These are phyloP conservation scores for Albifimbria verrucaria DNA, from an alignment of 2,329 filamentous ascomycete genomes.

Conservation along the genomic window DNA sequence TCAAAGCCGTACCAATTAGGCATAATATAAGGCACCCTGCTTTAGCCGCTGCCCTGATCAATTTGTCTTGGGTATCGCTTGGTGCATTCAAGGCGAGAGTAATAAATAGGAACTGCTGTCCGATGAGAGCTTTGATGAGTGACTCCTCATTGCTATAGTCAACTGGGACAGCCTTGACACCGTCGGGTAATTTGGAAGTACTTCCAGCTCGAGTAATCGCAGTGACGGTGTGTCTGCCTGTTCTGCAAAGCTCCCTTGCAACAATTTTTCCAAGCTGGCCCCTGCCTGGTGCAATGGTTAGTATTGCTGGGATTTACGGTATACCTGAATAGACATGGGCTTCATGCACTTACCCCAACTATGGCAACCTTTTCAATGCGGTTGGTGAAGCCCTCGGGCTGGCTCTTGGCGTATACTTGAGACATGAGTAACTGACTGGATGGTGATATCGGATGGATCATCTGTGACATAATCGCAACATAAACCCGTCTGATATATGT, in stretches of 20 bases:
- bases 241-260: constrained; percentile 36
- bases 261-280: constrained; percentile 38
- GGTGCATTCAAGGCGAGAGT: constrained; percentile 44
- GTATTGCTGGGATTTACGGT: background rate
- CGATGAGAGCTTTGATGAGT: constrained; percentile 46
- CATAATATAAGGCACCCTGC: constrained; percentile 54
- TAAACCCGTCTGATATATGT: no score
- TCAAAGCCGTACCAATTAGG: constrained; percentile 53
- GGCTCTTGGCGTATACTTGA: constrained; percentile 28
- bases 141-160: constrained; percentile 41
- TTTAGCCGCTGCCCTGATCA: constrained; percentile 52
- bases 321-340: background rate
- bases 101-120: constrained; percentile 56
- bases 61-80: constrained; percentile 41
- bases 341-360: constrained; percentile 39
- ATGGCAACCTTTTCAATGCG: constrained; percentile 41
- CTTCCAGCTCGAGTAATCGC: constrained; percentile 45
- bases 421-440: no score
- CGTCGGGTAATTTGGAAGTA: constrained; percentile 37
- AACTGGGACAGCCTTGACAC: constrained; percentile 37
- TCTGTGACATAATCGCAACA: no score
- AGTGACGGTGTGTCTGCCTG: constrained; percentile 48
- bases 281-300: constrained; percentile 28
- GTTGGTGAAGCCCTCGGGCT: constrained; percentile 36
- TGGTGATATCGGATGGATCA: no score